phyloP scores from a whole-genome alignment of 2,329 filamentous ascomycete species.

The Claviceps fusiformis region DNA sequence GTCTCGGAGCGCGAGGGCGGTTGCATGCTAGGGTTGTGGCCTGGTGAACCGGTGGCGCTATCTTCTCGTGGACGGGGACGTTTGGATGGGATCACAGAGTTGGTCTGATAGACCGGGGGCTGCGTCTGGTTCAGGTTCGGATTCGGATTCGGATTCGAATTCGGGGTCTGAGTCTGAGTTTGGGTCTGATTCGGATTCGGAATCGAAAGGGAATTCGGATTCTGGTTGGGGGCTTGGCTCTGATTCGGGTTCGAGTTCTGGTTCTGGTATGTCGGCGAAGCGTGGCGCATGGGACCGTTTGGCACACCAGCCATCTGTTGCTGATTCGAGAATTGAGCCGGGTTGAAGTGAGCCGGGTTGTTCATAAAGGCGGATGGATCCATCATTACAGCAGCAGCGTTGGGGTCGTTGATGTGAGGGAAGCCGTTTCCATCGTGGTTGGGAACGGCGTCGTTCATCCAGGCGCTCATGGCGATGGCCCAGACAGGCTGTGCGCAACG shows the following conservation, averaged over 20 bases:
- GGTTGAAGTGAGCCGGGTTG: slow-evolving; percentile 46
- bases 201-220: slow-evolving; percentile 3
- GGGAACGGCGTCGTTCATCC: slow-evolving; percentile 58
- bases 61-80: slow-evolving; percentile 71
- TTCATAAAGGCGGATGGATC: slow-evolving; percentile 52
- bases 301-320: slow-evolving; percentile 52
- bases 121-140: slow-evolving; percentile 6
- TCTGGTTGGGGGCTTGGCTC: background rate
- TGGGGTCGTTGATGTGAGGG: slow-evolving; percentile 49
- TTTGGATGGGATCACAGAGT: slow-evolving; percentile 80
- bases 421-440: slow-evolving; percentile 60
- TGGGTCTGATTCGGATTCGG: no score
- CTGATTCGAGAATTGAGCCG: slow-evolving; percentile 41
- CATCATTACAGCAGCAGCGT: slow-evolving; percentile 45
- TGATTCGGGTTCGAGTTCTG: slow-evolving; percentile 25
- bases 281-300: slow-evolving; percentile 73
- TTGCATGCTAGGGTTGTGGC: slow-evolving; percentile 58
- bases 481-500: slow-evolving; percentile 28
- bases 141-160: background rate
- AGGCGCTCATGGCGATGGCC: slow-evolving; percentile 52
- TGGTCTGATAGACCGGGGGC: slow-evolving; percentile 62
- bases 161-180: background rate
- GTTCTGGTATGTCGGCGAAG: slow-evolving; percentile 63
- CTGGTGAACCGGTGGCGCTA: slow-evolving; percentile 69
- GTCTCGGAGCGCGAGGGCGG: slow-evolving; percentile 85